Percentiles rank a stretch among this genome's conserved stretches.
These are phyloP conservation scores for Amanita pallidorosea DNA, from an alignment of 768 basidiomycete species.

Conservation along the genomic window DNA sequence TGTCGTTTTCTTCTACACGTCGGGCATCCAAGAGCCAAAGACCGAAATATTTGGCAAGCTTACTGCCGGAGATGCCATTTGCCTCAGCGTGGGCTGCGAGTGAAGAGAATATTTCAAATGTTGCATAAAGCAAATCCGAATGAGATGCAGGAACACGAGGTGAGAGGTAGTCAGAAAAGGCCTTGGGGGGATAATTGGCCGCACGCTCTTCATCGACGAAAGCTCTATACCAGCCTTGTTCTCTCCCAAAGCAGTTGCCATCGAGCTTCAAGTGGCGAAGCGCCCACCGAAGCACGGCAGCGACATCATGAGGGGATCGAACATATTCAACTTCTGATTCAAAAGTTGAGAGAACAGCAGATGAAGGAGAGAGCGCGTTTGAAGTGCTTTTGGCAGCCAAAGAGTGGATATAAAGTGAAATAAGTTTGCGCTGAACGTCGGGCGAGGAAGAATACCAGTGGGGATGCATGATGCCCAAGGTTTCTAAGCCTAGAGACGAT, in stretches of 20 bases:
- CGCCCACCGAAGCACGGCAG: constrained; percentile 75
- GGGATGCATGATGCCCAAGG: constrained; percentile 77
- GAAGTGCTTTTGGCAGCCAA: constrained; percentile 35
- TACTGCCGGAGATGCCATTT: constrained; percentile 71
- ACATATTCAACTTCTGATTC: constrained; percentile 55
- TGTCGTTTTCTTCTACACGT: constrained; percentile 37
- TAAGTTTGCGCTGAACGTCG: constrained; percentile 53
- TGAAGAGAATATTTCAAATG: constrained; percentile 54
- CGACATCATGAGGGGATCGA: constrained; percentile 65
- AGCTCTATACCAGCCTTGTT: constrained; percentile 55
- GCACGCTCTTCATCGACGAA: constrained; percentile 53
- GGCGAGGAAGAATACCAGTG: constrained; percentile 75
- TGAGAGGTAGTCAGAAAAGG: constrained; percentile 50
- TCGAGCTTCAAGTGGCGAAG: constrained; percentile 64
- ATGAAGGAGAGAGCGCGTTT: constrained; percentile 40
- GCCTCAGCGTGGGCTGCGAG: constrained; percentile 63
- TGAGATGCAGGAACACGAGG: constrained; percentile 53
- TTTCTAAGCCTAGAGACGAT: constrained; percentile 51
- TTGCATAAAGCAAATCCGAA: constrained; percentile 42
- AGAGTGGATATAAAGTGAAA: constrained; percentile 64
- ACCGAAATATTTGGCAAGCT: constrained; percentile 62
- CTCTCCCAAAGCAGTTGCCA: constrained; percentile 46
- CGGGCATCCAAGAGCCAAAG: constrained; percentile 56
- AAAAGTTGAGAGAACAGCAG: constrained; percentile 40
- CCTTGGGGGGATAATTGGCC: constrained; percentile 48